These are phyloP conservation scores for Elsinoe arachidis DNA, from an alignment of 2,329 filamentous ascomycete genomes.

Conservation along the genomic window DNA sequence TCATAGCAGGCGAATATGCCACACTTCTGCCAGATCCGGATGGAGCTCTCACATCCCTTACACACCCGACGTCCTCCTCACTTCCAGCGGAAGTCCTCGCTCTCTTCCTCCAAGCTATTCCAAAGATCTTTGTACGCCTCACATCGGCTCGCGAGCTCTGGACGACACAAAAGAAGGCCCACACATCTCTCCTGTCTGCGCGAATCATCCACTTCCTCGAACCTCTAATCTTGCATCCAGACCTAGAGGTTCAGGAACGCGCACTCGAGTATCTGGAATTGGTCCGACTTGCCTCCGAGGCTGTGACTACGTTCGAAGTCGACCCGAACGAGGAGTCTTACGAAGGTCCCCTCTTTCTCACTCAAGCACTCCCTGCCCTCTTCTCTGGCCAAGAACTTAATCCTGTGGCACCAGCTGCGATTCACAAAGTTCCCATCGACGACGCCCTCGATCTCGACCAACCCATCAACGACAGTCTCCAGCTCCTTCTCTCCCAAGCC, in stretches of 20 bases:
- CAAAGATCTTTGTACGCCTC: conserved; percentile 73
- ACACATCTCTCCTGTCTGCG: conserved; percentile 67
- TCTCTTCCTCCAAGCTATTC: conserved; percentile 71
- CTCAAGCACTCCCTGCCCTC: conserved; percentile 79
- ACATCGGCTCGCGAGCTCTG: conserved; percentile 59
- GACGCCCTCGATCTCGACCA: conserved; percentile 68
- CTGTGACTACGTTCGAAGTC: conserved; percentile 57
- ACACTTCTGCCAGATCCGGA: conserved; percentile 61
- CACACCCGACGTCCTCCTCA: conserved; percentile 56
- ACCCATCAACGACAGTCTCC: conserved; percentile 69
- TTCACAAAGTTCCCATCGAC: conserved; percentile 76
- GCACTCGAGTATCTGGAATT: conserved; percentile 88
- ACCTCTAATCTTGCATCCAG: conserved; percentile 68
- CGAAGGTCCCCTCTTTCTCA: conserved; percentile 74
- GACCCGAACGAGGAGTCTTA: conserved; percentile 55
- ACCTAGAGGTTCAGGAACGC: conserved; percentile 87
- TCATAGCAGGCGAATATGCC: conserved; percentile 84
- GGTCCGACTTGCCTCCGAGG: conserved; percentile 77
- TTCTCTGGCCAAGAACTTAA: conserved; percentile 85
- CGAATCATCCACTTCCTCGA: conserved; percentile 77
- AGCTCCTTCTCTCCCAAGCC: conserved; percentile 51
- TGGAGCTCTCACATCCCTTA: conserved; percentile 61
- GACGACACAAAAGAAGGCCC: conserved; percentile 64
- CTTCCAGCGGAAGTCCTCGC: conserved; percentile 60
- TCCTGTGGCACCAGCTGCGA: conserved; percentile 74